Conservation (phyloP, 176 grass and related monocot species). For the Oryza glumipatula region DNA sequence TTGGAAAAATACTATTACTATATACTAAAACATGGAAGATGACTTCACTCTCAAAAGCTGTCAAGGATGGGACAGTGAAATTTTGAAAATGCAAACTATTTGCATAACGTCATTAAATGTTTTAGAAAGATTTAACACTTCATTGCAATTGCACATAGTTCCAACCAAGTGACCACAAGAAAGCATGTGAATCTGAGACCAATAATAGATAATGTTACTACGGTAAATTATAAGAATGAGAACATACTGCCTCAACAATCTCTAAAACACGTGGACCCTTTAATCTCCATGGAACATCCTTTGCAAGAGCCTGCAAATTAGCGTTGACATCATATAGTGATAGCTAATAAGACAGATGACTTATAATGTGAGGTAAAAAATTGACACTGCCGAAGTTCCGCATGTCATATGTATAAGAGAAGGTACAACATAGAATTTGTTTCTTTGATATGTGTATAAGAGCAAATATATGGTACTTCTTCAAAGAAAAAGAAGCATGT, state of each 20-base stretch:
- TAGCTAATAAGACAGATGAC: background rate
- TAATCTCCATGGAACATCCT: constrained; percentile 95
- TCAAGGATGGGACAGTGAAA: background rate
- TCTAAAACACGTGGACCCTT: constrained; percentile 80
- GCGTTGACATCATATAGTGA: constrained; percentile 14
- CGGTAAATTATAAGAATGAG: background rate
- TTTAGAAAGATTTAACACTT: background rate
- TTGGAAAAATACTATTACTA: too few relatives aligned
- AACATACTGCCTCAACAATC: constrained; percentile 90
- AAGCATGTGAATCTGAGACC: constrained; percentile 23
- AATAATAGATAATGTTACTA: constrained; percentile 3
- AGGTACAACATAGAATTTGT: constrained; percentile 2
- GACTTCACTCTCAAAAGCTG: background rate
- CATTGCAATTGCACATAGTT: background rate
- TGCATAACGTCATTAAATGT: background rate
- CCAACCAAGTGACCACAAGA: background rate
- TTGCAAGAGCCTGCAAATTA: constrained; percentile 77
- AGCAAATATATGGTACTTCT: background rate
- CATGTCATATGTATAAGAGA: constrained; percentile 1
- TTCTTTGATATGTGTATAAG: constrained; percentile 26
- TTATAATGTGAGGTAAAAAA: background rate
- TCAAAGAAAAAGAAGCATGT: background rate
- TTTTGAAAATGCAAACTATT: background rate
- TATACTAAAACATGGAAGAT: too few relatives aligned
- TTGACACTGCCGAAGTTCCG: background rate